Base-by-base conservation (phyloP, 2,329 filamentous ascomycete genomes). In the Rosellinia necatrix region DNA sequence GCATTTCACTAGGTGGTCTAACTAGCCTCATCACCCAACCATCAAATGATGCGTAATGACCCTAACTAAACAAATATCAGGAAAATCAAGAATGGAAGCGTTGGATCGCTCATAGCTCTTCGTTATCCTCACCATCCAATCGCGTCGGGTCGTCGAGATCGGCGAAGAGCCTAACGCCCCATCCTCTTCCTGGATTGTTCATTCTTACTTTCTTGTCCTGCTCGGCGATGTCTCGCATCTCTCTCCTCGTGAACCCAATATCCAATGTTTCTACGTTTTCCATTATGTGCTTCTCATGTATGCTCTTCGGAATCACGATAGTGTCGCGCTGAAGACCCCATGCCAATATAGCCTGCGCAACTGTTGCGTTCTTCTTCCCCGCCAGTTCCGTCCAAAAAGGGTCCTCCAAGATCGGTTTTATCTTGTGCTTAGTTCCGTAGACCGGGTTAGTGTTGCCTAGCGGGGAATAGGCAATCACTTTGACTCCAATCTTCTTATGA, bases 371-470 rank as follows among this genome's bases (percentile, higher is more conserved):
- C 57, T 76, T 76, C 55, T 70, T 68, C 13, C 66, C 50, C 2
- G 76, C 77, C 47, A 81, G 64, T 1, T 70, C 59, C 8, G 53
- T 60, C 64, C 78, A 71, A 51, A 74, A 74, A 0, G 68, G 58
- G 50, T 80, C 77, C 38, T 78, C 63, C 6, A 80, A 60, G 8
- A 81, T 51, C 29, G 70, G 56, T 1, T 65, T 49, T 21, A 70
- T 13, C 40, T 40, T 59, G 12, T 25, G 43, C 6, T 56, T 63
- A n/a, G 65, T 68, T 49, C 69, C 48, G 61, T 81, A 80, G 3
- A 68, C 78, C 2, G 79, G 79, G 46, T 81, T 81, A 10, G 75
- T 72, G 53, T 80, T 76, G 49, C 84, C 86, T 24, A 81, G 74
- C 0, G 79, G 79, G 15, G 78, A 81, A 64, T 78, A 78, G 2